Evolutionary conservation across 768 basidiomycete species (phyloP), one percentile per base, ranked within the genome.

Genomic region (Pleurotus salmoneostramineus): DNA sequence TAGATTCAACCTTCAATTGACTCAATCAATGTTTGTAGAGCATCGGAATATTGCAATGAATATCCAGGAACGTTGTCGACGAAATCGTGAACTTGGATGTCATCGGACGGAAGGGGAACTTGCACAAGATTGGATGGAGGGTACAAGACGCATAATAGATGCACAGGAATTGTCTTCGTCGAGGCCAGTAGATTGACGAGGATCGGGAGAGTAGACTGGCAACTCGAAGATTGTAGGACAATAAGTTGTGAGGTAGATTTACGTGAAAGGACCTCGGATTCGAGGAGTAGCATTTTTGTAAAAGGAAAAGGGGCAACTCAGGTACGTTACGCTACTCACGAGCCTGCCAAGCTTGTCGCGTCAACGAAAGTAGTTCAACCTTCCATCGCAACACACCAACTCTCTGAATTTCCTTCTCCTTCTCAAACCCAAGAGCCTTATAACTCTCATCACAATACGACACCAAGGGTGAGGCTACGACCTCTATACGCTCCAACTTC

Each of bases 381-480:
- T 78, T 80, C 89, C 89, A 90, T 36, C 74, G 65, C 32, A 82
- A 69, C 5, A 89, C 59, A 1, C 88, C 88, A n/a, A 84, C 64
- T 37, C 64, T 79, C 46, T 71, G 74, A 8, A 69, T 70, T 50
- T 74, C 68, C 50, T 76, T 73, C 42, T 79, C 78, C 10, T 77
- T 68, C 31, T 66, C 58, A 60, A 91, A 91, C 11, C 82, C 82
- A 35, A 74, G 69, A 49, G 74, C 69, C 50, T 69, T 71, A 44
- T 88, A 66, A 34, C 78, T 71, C 6, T 71, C 60, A n/a, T 76
- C 68, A 37, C 77, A 69, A 61, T 88, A 88, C 0, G 69, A 67
- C n/a, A 75, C 69, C 4, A 91, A 74, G 4, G 83, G 76, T 1
- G 80, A 82, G 32, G 81, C 79, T 0, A 66, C 51, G 0, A 77